Evolutionary conservation across 2,329 filamentous ascomycete genomes (phyloP), one percentile per base, ranked within the genome.

Genomic region (Hymenotorrendiella dingleyae): DNA sequence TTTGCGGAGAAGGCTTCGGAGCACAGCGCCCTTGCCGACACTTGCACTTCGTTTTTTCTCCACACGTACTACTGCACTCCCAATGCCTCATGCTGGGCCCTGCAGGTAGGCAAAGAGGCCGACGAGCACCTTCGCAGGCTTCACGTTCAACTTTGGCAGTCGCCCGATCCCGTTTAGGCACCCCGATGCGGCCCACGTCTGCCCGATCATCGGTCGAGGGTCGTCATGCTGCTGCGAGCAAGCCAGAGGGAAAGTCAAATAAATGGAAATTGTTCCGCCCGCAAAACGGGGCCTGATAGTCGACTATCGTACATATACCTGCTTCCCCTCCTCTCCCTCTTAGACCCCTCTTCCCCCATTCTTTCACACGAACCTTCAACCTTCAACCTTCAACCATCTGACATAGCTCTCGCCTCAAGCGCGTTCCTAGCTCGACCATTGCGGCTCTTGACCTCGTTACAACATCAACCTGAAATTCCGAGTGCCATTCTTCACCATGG

Each of bases 251-350:
- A 36, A 37, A 45, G 50, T 46, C 46, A 51, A 21, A 40, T 26
- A 28, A 36, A 46, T 51, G 50, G 50, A 49, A 50, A 50, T 49
- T 53, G 46, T 53, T 55, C 50, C 50, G n/a, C n/a, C n/a, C n/a
- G 52, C 52, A 14, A 35, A 14, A 29, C 10, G 17, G 24, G 21
- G 12, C 36, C 21, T 17, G 34, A 36, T 36, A 23, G 34, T 19
- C n/a, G n/a, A n/a, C n/a, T n/a, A n/a, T n/a, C n/a, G 16, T 51
- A 49, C 50, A 53, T 54, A 54, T 54, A 53, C 52, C 48, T 40
- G 39, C 10, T 49, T 47, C 45, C 44, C 48, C 50, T 50, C 50
- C 47, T 48, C 12, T 30, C 38, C 34, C 35, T 33, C 46, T 48
- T 43, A 26, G 36, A 51, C 45, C 48, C 50, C 50, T 51, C 48